Evolutionary conservation across 2,329 filamentous ascomycete genomes (phyloP), one percentile per base, ranked within the genome.

Genomic region (Pseudogymnoascus sp.): DNA sequence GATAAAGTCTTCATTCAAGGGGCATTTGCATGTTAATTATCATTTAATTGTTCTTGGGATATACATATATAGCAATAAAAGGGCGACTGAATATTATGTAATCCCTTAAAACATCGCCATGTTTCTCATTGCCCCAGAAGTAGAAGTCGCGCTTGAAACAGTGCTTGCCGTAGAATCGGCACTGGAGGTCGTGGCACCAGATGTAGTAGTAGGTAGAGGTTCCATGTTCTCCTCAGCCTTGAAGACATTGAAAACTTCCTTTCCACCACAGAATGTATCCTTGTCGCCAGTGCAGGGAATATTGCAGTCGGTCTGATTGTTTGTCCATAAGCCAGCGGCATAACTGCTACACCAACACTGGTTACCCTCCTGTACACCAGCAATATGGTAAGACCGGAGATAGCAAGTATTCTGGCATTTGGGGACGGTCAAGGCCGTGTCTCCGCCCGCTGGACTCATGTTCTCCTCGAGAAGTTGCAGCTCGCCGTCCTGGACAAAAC

Each of bases 291-390:
- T 36, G 18, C 57, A 58, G 11, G 33, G 33, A 25, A 28, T n/a
- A 25, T 25, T 38, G 2, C 57, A 58, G 3, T 38, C 57, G 7
- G 12, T 37, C 18, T n/a, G 11, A 58, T 58, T 25, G 22, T 2
- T 3, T 3, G 16, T 16, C 33, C 6, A 22, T 11, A 6, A 4
- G 11, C 33, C 33, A 5, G 4, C 12, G 16, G 37, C 12, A 28
- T 25, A 58, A n/a, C 8, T n/a, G 36, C 57, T 18, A 16, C 33
- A 58, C 57, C 57, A 38, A 28, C 57, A 58, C 33, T 58, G 57
- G 33, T 58, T 58, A n/a, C 57, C 57, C 8, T 25, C 57, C 16
- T n/a, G 18, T n/a, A 58, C 33, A 8, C 16, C 57, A 14, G 33
- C 18, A 58, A 22, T 20, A 14, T 16, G 3, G 9, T 38, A 58